phyloP scores from a whole-genome alignment of 192 early-diverging fungal species.

The Podila epicladia region DNA sequence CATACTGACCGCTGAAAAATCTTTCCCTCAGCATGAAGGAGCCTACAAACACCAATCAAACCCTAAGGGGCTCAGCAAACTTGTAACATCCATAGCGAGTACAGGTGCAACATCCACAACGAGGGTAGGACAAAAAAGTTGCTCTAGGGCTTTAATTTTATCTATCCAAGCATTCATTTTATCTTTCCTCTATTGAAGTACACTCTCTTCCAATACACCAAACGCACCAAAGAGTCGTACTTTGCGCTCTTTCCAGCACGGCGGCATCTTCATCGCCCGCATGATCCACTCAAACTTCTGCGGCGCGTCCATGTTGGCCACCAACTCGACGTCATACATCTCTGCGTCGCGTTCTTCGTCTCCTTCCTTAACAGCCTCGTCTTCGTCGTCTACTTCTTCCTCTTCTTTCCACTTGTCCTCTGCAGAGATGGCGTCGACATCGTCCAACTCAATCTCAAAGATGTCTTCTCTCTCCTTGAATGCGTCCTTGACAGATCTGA shows the following conservation, averaged over 20 bases:
- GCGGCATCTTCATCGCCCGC: slow-evolving; percentile 21
- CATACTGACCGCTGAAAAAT: too few species aligned
- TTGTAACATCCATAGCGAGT: too few species aligned
- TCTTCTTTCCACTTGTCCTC: neutral
- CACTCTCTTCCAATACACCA: slow-evolving; percentile 22
- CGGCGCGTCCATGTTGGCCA: slow-evolving; percentile 20
- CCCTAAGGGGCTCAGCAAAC: too few species aligned
- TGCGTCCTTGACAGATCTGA: neutral
- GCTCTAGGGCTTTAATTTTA: neutral
- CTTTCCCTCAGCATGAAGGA: too few species aligned
- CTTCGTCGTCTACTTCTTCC: slow-evolving; percentile 1
- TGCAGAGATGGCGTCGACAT: neutral
- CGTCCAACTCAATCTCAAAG: too few species aligned
- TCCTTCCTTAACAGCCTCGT: neutral
- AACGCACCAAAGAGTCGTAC: slow-evolving; percentile 36
- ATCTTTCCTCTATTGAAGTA: slow-evolving; percentile 11
- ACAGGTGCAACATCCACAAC: neutral
- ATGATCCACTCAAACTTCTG: slow-evolving; percentile 38
- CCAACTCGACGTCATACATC: neutral
- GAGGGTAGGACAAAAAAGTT: neutral
- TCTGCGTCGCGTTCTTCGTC: neutral
- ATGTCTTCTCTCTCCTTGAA: neutral
- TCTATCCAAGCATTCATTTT: neutral
- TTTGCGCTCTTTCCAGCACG: slow-evolving; percentile 39
- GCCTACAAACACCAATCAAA: too few species aligned